phyloP scores from a whole-genome alignment of 2,329 filamentous ascomycete genomes.

The Colletotrichum sp. region DNA sequence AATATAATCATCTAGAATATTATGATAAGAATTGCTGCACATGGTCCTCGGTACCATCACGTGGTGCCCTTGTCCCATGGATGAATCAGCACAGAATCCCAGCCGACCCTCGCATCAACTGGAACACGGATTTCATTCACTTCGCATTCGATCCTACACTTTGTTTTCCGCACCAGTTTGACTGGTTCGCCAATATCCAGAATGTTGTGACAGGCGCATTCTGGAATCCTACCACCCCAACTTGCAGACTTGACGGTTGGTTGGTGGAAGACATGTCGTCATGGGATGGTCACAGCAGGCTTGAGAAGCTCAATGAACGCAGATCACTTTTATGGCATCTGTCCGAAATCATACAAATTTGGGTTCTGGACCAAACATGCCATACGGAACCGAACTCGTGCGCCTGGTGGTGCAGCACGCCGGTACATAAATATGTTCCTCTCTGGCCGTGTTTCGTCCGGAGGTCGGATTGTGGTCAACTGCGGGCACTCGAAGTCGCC shows the following conservation, averaged over 20 bases:
- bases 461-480: background rate
- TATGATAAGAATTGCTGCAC: background rate
- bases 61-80: background rate
- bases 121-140: background rate
- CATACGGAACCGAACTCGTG: background rate
- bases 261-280: background rate
- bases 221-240: rapidly evolving
- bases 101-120: background rate
- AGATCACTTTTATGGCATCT: rapidly evolving
- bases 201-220: background rate
- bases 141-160: background rate
- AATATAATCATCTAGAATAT: background rate
- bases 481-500: rapidly evolving
- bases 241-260: rapidly evolving
- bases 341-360: background rate
- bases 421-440: background rate
- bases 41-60: background rate
- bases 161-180: background rate
- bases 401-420: background rate
- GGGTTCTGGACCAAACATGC: background rate
- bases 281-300: background rate
- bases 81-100: background rate
- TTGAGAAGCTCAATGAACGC: background rate
- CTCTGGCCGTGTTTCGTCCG: background rate
- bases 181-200: background rate